These are phyloP conservation scores for Pelargonium citronellum DNA, from an alignment of 441 rosid genomes.

Conservation along the genomic window DNA sequence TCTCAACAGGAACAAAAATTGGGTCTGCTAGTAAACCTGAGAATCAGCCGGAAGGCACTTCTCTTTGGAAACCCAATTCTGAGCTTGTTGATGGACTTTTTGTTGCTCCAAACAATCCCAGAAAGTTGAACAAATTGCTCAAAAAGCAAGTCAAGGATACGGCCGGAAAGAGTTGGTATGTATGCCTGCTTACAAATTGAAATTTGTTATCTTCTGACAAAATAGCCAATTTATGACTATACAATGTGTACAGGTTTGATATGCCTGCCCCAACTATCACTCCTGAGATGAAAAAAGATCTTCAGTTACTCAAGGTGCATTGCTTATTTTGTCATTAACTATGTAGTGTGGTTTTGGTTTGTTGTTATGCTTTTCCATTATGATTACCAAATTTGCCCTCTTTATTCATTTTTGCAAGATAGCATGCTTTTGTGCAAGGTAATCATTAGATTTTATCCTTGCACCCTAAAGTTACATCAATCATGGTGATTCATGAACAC, in stretches of 20 bases:
- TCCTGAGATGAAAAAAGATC: constrained; percentile 78
- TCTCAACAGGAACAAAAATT: constrained; percentile 19
- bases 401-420: background rate
- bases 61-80: constrained; percentile 51
- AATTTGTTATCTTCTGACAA: background rate
- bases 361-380: background rate
- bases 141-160: constrained; percentile 66
- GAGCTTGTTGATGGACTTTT: constrained; percentile 76
- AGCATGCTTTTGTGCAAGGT: background rate
- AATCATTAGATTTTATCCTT: background rate
- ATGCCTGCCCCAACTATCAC: constrained; percentile 89
- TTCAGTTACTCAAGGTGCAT: constrained; percentile 73
- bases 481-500: background rate
- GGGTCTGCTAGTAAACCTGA: constrained; percentile 15
- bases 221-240: background rate
- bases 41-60: constrained; percentile 24
- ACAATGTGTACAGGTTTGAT: constrained; percentile 53
- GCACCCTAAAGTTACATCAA: background rate
- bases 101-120: constrained; percentile 68
- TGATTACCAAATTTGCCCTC: background rate
- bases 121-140: constrained; percentile 57
- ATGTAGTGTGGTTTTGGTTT: background rate
- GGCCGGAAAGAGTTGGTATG: constrained; percentile 57
- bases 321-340: background rate
- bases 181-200: background rate